Evolutionary conservation across 371 early-diverging fungal species (phyloP).

Genomic region (Lichtheimia hyalospora): DNA sequence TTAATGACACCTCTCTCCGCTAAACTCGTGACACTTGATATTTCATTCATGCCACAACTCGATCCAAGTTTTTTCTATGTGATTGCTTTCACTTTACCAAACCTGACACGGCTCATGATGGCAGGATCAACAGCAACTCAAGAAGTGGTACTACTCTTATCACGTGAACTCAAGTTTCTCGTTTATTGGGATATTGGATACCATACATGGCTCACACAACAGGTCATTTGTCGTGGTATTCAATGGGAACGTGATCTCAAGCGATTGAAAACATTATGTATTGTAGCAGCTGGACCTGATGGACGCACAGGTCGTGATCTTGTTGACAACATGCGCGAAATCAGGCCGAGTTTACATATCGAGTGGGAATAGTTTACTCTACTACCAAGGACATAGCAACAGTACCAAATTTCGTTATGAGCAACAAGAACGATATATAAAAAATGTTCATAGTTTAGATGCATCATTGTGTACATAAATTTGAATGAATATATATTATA

Average conservation of each 20-base stretch:
- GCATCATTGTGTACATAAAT: too few relatives aligned
- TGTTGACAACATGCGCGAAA: neutral
- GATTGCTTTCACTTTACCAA: conserved; percentile 19
- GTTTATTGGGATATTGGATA: conserved; percentile 32
- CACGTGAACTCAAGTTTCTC: conserved; percentile 18
- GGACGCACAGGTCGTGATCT: neutral
- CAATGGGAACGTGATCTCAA: conserved; percentile 8
- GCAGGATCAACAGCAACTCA: conserved; percentile 17
- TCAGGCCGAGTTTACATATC: neutral
- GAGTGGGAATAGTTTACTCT: neutral
- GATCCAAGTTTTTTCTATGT: conserved; percentile 9
- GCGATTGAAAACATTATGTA: neutral
- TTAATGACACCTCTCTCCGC: conserved; percentile 15
- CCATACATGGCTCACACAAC: conserved; percentile 21
- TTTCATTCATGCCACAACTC: conserved; percentile 21
- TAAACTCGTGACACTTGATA: conserved; percentile 16
- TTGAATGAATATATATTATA: too few relatives aligned
- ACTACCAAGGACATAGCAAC: too few relatives aligned
- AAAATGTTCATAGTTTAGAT: too few relatives aligned
- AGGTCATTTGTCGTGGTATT: neutral
- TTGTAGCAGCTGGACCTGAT: neutral
- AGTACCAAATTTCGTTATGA: too few relatives aligned
- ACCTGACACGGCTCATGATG: conserved; percentile 16
- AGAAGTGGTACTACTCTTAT: conserved; percentile 19
- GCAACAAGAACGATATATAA: too few relatives aligned